Evolutionary conservation across 2,329 filamentous ascomycete genomes (phyloP).

Genomic region (Xylariaceae sp.): DNA sequence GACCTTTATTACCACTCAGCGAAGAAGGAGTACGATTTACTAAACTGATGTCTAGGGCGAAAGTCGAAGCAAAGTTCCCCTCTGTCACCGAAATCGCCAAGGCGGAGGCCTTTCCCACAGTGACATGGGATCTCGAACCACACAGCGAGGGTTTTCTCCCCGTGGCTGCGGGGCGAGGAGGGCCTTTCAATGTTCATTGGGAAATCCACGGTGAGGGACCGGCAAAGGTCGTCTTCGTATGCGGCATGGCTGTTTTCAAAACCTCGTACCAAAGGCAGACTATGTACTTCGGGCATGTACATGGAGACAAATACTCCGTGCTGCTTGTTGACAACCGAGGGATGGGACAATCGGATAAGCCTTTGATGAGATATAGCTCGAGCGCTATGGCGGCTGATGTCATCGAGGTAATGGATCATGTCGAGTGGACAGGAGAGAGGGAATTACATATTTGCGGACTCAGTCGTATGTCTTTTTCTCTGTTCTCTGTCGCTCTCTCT

Average conservation of each 20-base stretch:
- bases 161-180: slow-evolving; percentile 68
- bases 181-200: slow-evolving; percentile 72
- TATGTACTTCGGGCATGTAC: slow-evolving; percentile 72
- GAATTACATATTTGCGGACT: slow-evolving; percentile 69
- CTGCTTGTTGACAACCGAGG: slow-evolving; percentile 82
- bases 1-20: background rate
- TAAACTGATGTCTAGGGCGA: slow-evolving; percentile 2
- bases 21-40: background rate
- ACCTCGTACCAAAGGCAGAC: slow-evolving; percentile 80
- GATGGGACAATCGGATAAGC: slow-evolving; percentile 76
- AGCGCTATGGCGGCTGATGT: slow-evolving; percentile 79
- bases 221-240: slow-evolving; percentile 69
- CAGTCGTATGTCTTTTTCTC: slow-evolving; percentile 41
- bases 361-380: slow-evolving; percentile 72
- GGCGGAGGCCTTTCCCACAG: slow-evolving; percentile 64
- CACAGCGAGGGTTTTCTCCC: slow-evolving; percentile 55
- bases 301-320: slow-evolving; percentile 63
- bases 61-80: slow-evolving; percentile 14
- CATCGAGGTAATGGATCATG: slow-evolving; percentile 59
- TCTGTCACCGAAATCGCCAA: slow-evolving; percentile 30
- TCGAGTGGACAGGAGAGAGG: slow-evolving; percentile 59
- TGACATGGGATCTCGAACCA: slow-evolving; percentile 67
- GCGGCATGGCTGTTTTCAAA: slow-evolving; percentile 69
- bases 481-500: background rate
- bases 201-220: slow-evolving; percentile 75